phyloP scores from a whole-genome alignment of 1,284 basidiomycete species.

The Microbotryomycetes sp. region DNA sequence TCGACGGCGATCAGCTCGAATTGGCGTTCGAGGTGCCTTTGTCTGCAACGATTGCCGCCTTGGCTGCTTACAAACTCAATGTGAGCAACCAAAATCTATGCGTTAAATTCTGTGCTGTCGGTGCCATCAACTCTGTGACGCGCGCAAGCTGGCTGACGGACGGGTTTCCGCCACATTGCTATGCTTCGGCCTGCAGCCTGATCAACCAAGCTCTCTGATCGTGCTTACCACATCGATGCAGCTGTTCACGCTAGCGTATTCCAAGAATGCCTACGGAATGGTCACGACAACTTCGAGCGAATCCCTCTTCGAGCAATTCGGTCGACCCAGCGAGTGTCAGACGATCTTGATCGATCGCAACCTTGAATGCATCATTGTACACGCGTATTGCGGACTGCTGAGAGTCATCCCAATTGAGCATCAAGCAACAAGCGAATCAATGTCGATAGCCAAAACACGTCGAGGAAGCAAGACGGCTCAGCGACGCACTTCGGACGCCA shows the following conservation, averaged over 20 bases:
- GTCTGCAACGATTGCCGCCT: conserved; percentile 22
- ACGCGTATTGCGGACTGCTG: conserved; percentile 36
- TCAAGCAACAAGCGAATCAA: neutral
- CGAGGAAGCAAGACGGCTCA: no score
- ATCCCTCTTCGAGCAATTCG: conserved; percentile 31
- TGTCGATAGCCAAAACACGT: neutral
- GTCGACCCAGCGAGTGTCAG: conserved; percentile 21
- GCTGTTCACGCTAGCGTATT: conserved; percentile 28
- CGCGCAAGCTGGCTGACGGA: neutral
- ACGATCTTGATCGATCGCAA: conserved; percentile 26
- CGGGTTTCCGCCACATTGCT: neutral
- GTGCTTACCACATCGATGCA: conserved; percentile 34
- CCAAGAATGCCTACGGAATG: conserved; percentile 2
- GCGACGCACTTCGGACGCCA: neutral
- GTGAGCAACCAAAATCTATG: neutral
- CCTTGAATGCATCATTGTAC: conserved; percentile 23
- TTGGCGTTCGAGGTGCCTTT: conserved; percentile 20
- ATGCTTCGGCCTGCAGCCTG: conserved; percentile 4
- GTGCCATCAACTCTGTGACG: neutral
- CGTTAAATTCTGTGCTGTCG: neutral
- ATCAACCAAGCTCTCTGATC: conserved; percentile 17
- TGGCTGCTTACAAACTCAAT: conserved; percentile 20
- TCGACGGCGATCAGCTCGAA: neutral
- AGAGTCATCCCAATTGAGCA: conserved; percentile 31
- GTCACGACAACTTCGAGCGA: conserved; percentile 16